Conservation (phyloP, 768 basidiomycete species). For the Russula ochroleuca region DNA sequence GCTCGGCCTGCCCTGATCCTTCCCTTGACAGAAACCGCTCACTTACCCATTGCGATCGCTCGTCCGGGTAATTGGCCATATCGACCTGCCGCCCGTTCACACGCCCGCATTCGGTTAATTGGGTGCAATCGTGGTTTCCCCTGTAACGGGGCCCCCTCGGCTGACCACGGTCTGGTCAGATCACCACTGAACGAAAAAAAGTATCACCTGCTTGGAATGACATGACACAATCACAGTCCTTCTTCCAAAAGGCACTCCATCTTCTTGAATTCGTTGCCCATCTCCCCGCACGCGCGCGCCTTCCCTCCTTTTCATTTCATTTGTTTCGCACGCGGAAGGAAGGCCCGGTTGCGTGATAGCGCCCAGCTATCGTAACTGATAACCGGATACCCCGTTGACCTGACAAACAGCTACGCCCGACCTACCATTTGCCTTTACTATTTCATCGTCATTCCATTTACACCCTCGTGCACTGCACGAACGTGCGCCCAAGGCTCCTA, state of each 20-base stretch:
- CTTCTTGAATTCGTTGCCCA: not conserved
- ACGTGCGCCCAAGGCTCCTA: constrained; percentile 14
- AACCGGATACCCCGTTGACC: not conserved
- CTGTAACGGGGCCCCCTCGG: not conserved
- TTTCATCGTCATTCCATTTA: constrained; percentile 18
- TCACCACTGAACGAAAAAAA: not conserved
- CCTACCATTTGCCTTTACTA: not conserved
- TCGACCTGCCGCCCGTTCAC: constrained; percentile 27
- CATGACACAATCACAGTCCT: not conserved
- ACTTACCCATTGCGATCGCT: not conserved
- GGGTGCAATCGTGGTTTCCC: not conserved
- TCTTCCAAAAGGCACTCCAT: constrained; percentile 9
- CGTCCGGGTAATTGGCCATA: constrained; percentile 4
- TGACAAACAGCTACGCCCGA: constrained; percentile 18
- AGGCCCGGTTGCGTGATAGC: no score
- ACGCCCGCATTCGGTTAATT: constrained; percentile 24
- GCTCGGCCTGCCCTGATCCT: constrained; percentile 21
- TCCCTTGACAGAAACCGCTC: constrained; percentile 28
- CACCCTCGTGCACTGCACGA: not conserved
- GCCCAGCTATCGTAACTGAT: not conserved
- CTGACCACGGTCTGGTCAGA: not conserved
- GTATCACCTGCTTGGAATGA: constrained; percentile 20
- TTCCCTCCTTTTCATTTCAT: no score
- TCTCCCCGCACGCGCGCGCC: not conserved
- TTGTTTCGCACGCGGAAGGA: no score